Base-by-base conservation (phyloP, 495 filamentous ascomycete species). In the Aspergillus sclerotioniger region DNA sequence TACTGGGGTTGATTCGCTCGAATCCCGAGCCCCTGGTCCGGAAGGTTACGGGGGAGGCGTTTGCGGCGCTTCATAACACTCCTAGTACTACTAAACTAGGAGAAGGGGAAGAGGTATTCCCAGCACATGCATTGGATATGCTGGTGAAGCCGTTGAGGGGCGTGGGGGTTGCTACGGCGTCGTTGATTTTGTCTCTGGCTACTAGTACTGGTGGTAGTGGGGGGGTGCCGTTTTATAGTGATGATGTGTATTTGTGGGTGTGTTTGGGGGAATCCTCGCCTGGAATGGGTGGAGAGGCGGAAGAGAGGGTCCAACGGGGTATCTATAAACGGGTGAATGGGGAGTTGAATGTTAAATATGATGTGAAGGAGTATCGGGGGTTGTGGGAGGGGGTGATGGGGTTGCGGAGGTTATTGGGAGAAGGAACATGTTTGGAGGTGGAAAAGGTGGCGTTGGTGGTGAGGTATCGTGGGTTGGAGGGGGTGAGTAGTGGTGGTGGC, bases 91-190 rank as follows among this genome's bases (percentile, higher is more conserved):
- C 45, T 28, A 19, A 25, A 15, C 20, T 6, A 3, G 25, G 7
- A 17, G n/a, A 7, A 5, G 39, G 15, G 41, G 12, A n/a, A 32
- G 13, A 37, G 35, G 9, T 16, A 12, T 84, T 84, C 59, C 75
- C 72, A 41, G 62, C 72, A 31, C 41, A 61, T 4, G 79, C 84
- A 46, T 60, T 84, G 16, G 61, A 78, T 16, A 67, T 65, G 2
- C 75, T 89, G 3, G 66, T 81, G 1, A 66, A 71, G 4, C 74
- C 69, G 8, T 71, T 93, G 35, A 72, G 80, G 16, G 90, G 89
- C 43, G 80, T 92, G 49, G 90, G 90, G 0, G 84, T 85, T 25
- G 88, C 90, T 7, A 91, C 89, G 0, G 88, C 86, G 0, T 90
- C 87, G 3, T 74, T 93, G 21, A 70, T 92, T 3, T 77, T 92